Conservation (phyloP, 2,329 filamentous ascomycete species). For the Aspergillus novoparasiticus region DNA sequence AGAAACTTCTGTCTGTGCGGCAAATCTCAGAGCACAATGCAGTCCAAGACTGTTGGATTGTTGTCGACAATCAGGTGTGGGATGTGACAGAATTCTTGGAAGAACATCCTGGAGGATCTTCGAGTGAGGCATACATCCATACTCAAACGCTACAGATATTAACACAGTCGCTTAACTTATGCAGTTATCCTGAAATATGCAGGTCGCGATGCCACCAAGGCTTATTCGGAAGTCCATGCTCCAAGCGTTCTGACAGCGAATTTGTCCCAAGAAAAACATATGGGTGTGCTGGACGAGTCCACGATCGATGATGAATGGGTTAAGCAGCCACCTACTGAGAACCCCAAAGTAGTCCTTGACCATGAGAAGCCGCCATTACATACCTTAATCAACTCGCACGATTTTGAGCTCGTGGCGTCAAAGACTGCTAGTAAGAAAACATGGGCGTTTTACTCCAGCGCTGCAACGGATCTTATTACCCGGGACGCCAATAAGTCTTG, state of each 20-base stretch:
- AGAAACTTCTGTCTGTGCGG: slow-evolving; percentile 41
- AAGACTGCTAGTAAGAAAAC: slow-evolving; percentile 61
- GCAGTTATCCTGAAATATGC: slow-evolving; percentile 50
- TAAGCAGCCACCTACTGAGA: slow-evolving; percentile 41
- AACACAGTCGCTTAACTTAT: neutral
- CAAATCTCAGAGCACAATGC: slow-evolving; percentile 55
- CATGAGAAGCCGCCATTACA: slow-evolving; percentile 54
- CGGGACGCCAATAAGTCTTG: slow-evolving; percentile 56
- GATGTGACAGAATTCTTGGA: slow-evolving; percentile 67
- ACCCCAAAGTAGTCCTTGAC: slow-evolving; percentile 26
- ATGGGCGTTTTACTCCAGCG: slow-evolving; percentile 71
- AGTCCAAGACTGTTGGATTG: slow-evolving; percentile 63
- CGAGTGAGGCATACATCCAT: slow-evolving; percentile 41
- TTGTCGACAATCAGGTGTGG: slow-evolving; percentile 68
- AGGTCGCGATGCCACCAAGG: slow-evolving; percentile 48
- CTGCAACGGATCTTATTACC: slow-evolving; percentile 64
- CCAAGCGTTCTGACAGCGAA: slow-evolving; percentile 50
- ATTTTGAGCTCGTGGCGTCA: slow-evolving; percentile 62
- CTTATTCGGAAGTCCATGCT: slow-evolving; percentile 50
- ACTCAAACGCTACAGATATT: neutral
- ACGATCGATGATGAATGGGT: slow-evolving; percentile 55
- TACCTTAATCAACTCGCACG: slow-evolving; percentile 60
- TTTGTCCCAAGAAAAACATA: slow-evolving; percentile 47
- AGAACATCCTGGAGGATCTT: slow-evolving; percentile 64
- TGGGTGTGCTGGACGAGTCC: slow-evolving; percentile 53